phyloP scores from a whole-genome alignment of 2,329 filamentous ascomycete species.

The Bipolaris zeicola region DNA sequence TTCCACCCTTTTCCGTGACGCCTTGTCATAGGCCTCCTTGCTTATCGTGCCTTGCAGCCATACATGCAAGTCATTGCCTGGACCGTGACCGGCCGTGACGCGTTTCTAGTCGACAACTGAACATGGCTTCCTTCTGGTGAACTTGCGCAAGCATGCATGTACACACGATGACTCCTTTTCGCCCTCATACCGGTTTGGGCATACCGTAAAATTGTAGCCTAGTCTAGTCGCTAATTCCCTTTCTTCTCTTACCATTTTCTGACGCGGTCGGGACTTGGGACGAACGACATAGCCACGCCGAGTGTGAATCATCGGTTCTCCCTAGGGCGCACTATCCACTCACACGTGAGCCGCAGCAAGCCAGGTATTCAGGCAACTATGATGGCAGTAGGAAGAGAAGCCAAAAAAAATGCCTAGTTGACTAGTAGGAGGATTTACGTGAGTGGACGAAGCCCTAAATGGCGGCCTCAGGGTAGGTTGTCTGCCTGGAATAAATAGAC shows the following conservation, averaged over 20 bases:
- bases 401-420: neutral
- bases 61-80: neutral
- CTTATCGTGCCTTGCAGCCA: constrained; percentile 37
- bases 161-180: constrained; percentile 33
- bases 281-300: constrained; percentile 33
- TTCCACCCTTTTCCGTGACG: constrained; percentile 13
- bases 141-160: constrained; percentile 7
- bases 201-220: constrained; percentile 27
- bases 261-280: constrained; percentile 33
- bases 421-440: neutral
- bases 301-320: constrained; percentile 34
- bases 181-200: constrained; percentile 11
- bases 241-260: constrained; percentile 23
- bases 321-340: constrained; percentile 29
- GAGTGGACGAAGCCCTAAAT: constrained; percentile 24
- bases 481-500: constrained; percentile 42
- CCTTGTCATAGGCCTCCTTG: constrained; percentile 25
- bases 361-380: constrained; percentile 36
- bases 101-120: constrained; percentile 20
- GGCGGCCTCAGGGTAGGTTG: constrained; percentile 41
- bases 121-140: constrained; percentile 17
- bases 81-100: constrained; percentile 10
- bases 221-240: constrained; percentile 30
- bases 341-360: constrained; percentile 14
- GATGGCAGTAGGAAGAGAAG: constrained; percentile 15